Evolutionary conservation across 805 yeast species (phyloP).

Genomic region (Lachancea mirantina): DNA sequence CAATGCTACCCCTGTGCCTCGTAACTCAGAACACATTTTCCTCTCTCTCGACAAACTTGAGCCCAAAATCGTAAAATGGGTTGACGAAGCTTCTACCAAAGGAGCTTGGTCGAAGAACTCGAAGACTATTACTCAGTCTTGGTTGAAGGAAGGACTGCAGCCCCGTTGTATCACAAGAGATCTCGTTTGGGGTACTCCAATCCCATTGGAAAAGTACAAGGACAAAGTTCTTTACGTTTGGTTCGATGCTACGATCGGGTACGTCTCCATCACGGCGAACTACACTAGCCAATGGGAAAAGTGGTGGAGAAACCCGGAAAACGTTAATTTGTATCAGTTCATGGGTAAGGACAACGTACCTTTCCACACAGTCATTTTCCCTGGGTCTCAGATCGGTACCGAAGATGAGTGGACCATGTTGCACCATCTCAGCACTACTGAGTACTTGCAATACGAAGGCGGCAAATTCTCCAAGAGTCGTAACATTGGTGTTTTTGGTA

Average conservation of each 20-base stretch:
- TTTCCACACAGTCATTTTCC: conserved; percentile 98
- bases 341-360: conserved; percentile 99
- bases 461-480: conserved; percentile 98
- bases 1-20: conserved; percentile 69
- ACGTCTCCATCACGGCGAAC: conserved; percentile 91
- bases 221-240: conserved; percentile 94
- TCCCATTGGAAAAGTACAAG: conserved; percentile 78
- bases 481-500: conserved; percentile 96
- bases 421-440: conserved; percentile 89
- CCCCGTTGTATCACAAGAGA: conserved; percentile 98
- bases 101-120: conserved; percentile 93
- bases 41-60: conserved; percentile 79
- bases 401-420: conserved; percentile 82
- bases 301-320: conserved; percentile 95
- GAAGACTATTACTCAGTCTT: conserved; percentile 77
- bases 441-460: conserved; percentile 93
- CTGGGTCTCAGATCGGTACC: conserved; percentile 86
- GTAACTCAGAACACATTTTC: conserved; percentile 79
- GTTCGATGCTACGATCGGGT: conserved; percentile 98
- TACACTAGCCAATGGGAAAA: conserved; percentile 72
- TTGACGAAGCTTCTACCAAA: conserved; percentile 52
- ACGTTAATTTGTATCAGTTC: conserved; percentile 86
- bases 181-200: conserved; percentile 97
- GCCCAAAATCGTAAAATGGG: conserved; percentile 67
- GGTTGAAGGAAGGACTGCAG: conserved; percentile 89